Evolutionary conservation across 192 early-diverging fungal genomes (phyloP).

Genomic region (Coemansia brasiliensis): DNA sequence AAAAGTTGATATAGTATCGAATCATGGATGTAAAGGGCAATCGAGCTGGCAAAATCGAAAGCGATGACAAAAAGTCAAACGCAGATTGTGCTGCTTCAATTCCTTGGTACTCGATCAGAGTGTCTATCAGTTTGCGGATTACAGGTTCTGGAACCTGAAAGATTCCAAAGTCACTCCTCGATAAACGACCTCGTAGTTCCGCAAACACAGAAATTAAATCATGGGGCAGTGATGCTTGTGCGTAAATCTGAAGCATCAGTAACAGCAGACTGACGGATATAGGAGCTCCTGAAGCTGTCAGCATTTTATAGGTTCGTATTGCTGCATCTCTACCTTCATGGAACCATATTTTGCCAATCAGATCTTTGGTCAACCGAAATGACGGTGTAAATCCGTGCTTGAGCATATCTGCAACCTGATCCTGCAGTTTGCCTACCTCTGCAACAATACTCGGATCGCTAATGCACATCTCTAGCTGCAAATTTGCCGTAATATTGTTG

Average conservation of each 20-base stretch:
- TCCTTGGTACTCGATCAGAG: constrained; percentile 21
- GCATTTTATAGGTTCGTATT: constrained; percentile 13
- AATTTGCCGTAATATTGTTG: constrained; percentile 38
- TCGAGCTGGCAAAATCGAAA: constrained; percentile 8
- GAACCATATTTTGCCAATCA: constrained; percentile 17
- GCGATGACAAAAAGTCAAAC: constrained; percentile 23
- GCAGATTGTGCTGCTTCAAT: constrained; percentile 19
- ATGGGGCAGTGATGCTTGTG: neutral
- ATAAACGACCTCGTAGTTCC: constrained; percentile 13
- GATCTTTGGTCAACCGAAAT: constrained; percentile 4
- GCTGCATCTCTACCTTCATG: constrained; percentile 16
- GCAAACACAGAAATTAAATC: constrained; percentile 17
- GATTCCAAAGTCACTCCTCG: constrained; percentile 7
- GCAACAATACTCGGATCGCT: neutral
- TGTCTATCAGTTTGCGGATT: constrained; percentile 3
- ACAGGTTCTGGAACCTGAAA: constrained; percentile 4
- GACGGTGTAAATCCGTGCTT: constrained; percentile 28
- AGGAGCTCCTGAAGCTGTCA: constrained; percentile 22
- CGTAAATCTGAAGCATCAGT: constrained; percentile 12
- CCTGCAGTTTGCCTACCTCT: constrained; percentile 3
- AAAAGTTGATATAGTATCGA: constrained; percentile 30
- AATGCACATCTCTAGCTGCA: constrained; percentile 21
- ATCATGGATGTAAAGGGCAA: constrained; percentile 40
- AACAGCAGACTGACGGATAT: constrained; percentile 13
- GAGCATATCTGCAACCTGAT: constrained; percentile 10